These are phyloP conservation scores for Przewalskia tangutica DNA, from an alignment of 257 asterid genomes.

Conservation along the genomic window DNA sequence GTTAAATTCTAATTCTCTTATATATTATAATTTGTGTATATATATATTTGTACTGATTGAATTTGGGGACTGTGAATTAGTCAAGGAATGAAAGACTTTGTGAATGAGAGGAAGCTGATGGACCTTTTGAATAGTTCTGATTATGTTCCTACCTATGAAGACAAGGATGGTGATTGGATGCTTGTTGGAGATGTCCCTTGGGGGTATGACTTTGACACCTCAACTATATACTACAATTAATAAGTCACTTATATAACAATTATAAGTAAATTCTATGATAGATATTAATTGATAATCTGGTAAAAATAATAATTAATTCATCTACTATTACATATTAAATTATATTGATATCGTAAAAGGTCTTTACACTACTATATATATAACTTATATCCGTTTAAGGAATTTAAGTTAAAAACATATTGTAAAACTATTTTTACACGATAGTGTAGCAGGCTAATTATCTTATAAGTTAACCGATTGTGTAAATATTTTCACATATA, in stretches of 20 bases:
- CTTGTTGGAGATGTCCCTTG: constrained; percentile 5
- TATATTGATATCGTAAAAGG: no score
- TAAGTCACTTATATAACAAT: not conserved
- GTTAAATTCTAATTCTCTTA: no score
- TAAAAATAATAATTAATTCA: not conserved
- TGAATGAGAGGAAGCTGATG: constrained; percentile 31
- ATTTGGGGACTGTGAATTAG: constrained; percentile 7
- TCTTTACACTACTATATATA: no score
- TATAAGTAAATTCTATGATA: not conserved
- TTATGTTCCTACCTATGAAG: constrained; percentile 23
- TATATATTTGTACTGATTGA: not conserved
- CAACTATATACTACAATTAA: not conserved
- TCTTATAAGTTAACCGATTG: no score
- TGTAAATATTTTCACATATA: no score
- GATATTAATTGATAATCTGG: not conserved
- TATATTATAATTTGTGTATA: no score
- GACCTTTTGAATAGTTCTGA: constrained; percentile 27
- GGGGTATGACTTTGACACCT: constrained; percentile 11
- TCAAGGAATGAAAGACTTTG: constrained; percentile 27
- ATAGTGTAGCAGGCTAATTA: no score
- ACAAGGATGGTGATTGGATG: constrained; percentile 7
- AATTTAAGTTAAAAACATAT: no score
- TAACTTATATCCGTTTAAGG: no score
- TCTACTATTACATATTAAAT: no score
- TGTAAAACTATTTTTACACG: no score